Conservation (phyloP, 257 asterid species). For the Jasminum sambac region DNA sequence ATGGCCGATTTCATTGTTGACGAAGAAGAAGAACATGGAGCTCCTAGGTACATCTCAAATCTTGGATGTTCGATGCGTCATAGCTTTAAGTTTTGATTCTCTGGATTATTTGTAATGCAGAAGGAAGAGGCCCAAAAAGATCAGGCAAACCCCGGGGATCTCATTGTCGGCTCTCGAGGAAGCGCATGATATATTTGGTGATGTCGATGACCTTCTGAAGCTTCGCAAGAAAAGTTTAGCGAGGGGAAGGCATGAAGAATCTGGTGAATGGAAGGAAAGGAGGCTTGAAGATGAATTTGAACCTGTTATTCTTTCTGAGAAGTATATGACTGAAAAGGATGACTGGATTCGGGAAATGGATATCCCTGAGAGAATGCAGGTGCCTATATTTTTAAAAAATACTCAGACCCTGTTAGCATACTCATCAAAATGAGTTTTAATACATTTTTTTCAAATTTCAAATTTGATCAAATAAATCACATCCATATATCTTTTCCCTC, state of each 20-base stretch:
- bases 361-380: conserved; percentile 98
- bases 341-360: conserved; percentile 68
- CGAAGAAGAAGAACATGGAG: conserved; percentile 87
- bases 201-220: conserved; percentile 74
- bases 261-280: conserved; percentile 38
- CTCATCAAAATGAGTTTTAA: too few relatives aligned
- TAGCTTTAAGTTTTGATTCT: conserved; percentile 1
- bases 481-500: too few relatives aligned
- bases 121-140: conserved; percentile 75
- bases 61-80: neutral
- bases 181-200: conserved; percentile 94
- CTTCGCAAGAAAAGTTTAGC: conserved; percentile 48
- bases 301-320: conserved; percentile 78
- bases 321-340: conserved; percentile 88
- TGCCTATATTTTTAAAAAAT: conserved; percentile 15
- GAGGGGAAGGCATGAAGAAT: conserved; percentile 43
- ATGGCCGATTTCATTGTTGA: conserved; percentile 96
- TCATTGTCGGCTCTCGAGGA: conserved; percentile 85
- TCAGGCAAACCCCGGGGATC: conserved; percentile 77
- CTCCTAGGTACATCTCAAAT: conserved; percentile 55
- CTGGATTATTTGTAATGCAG: conserved; percentile 42
- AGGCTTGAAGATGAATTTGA: conserved; percentile 91
- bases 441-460: too few relatives aligned
- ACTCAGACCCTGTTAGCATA: too few relatives aligned
- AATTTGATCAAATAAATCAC: too few relatives aligned